A percentile compares a stretch with the other conserved stretches of the same genome.
These are phyloP conservation scores for Teratosphaeria nubilosa DNA, from an alignment of 2,329 filamentous ascomycete species.

Conservation along the genomic window DNA sequence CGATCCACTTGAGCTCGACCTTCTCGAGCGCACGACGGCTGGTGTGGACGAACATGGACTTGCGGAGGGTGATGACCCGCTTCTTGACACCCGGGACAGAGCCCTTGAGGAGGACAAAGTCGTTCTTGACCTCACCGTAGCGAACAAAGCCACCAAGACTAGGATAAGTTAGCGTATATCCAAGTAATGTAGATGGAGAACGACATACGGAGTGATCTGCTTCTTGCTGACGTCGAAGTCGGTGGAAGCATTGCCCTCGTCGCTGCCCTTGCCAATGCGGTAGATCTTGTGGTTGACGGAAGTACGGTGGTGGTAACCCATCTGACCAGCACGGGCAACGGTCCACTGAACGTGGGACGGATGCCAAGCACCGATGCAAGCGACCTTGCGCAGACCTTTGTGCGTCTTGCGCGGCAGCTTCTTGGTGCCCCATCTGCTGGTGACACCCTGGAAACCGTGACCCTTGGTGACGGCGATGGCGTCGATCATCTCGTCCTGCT, in stretches of 20 bases:
- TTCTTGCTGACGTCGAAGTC: conserved; percentile 98
- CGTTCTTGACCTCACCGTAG: conserved; percentile 99
- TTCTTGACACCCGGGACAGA: conserved; percentile 98
- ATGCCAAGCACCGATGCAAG: conserved; percentile 99
- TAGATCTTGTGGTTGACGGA: conserved; percentile 99
- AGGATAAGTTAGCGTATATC: conserved; percentile 25
- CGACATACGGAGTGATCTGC: conserved; percentile 94
- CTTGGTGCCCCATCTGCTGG: conserved; percentile 98
- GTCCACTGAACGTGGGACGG: conserved; percentile 99
- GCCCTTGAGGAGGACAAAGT: conserved; percentile 97
- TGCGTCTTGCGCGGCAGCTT: conserved; percentile 99
- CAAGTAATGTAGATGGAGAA: background rate
- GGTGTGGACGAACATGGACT: conserved; percentile 97
- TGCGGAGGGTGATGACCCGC: conserved; percentile 96
- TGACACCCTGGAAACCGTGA: conserved; percentile 97
- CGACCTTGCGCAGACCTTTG: conserved; percentile 99
- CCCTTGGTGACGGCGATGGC: conserved; percentile 99
- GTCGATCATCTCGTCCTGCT: conserved; percentile 99
- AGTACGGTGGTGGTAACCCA: conserved; percentile 99
- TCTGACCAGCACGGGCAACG: conserved; percentile 98
- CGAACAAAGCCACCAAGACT: conserved; percentile 98
- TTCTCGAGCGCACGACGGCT: conserved; percentile 95
- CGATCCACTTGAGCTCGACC: conserved; percentile 99
- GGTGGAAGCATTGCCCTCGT: conserved; percentile 87
- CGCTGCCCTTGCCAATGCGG: conserved; percentile 87